Evolutionary conservation across 2,329 filamentous ascomycete species (phyloP), one percentile per base, ranked within the genome.

Genomic region (Aspergillus neoniger): DNA sequence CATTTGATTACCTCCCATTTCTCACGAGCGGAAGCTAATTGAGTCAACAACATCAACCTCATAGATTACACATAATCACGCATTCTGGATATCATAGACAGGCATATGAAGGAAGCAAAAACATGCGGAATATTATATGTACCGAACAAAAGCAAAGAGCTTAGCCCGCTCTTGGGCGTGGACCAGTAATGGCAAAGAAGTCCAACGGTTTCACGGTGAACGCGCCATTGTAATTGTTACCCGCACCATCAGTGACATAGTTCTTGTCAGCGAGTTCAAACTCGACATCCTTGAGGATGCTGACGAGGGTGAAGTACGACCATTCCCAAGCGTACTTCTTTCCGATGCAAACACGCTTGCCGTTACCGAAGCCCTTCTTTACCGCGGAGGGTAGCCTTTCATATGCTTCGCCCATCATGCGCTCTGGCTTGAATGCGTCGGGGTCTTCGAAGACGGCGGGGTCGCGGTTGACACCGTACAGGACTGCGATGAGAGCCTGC

Each of bases 271-370:
- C 84, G 49, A 87, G 70, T 54, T 81, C 80, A 58, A 92, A 85
- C 64, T 91, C 83, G 73, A 92, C 90, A 64, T 88, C 89, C 67
- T 90, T 88, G 58, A 92, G 77, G 6, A 91, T 74, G 64, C 86
- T 81, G 0, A 86, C 84, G 63, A 88, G 78, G 6, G 82, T 81
- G 5, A 91, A 75, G 9, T 90, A 71, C 1, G 84, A 82, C 77
- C 92, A 91, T 69, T 92, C 88, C 86, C 87, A 90, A 1, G 90
- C 89, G 72, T 92, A 92, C 0, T 83, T 81, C 6, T 87, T 80
- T 1, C 91, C 90, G 59, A 92, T 91, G 65, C 90, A 94, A 1
- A 79, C 85, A 51, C 91, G 80, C 62, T 84, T 81, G 2, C 90
- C 90, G 60, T 90, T 90, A 0, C 91, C 91, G 67, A 92, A 94